These are phyloP conservation scores for Neonothopanus nambi DNA, from an alignment of 1,284 basidiomycete species.

Conservation along the genomic window DNA sequence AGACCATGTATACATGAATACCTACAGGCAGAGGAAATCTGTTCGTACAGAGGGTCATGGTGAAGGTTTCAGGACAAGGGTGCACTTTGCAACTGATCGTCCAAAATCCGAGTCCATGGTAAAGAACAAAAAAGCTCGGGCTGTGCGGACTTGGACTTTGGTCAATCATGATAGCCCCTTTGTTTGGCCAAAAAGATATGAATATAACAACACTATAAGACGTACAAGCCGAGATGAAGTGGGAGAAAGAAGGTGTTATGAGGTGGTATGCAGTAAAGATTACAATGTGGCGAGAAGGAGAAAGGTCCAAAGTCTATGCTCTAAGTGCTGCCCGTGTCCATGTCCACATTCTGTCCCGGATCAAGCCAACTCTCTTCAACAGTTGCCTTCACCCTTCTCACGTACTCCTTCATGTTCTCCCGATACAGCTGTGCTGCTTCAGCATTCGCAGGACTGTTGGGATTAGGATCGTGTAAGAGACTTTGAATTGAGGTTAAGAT, in stretches of 20 bases:
- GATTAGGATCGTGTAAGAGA: constrained; percentile 95
- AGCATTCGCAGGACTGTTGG: constrained; percentile 96
- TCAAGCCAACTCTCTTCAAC: constrained; percentile 93
- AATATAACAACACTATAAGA: too few species aligned
- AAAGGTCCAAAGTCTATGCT: too few species aligned
- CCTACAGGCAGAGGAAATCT: constrained; percentile 9
- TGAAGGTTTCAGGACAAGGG: background rate
- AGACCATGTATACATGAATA: background rate
- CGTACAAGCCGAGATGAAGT: too few species aligned
- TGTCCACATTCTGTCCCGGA: constrained; percentile 64
- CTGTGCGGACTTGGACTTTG: too few species aligned
- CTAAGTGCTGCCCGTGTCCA: constrained; percentile 21
- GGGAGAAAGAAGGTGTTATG: too few species aligned
- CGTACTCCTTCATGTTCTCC: constrained; percentile 99
- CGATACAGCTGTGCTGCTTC: constrained; percentile 95
- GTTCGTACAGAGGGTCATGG: constrained; percentile 15
- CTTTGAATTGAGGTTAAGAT: constrained; percentile 96
- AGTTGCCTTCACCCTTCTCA: constrained; percentile 86
- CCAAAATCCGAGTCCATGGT: too few species aligned
- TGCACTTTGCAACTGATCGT: background rate
- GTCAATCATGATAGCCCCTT: too few species aligned
- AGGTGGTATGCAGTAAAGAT: too few species aligned
- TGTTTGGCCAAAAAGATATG: too few species aligned
- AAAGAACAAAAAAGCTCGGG: too few species aligned
- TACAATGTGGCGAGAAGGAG: too few species aligned